Percentiles rank a stretch among this genome's conserved stretches.
Evolutionary conservation across 257 asterid species (phyloP).

Genomic region (Agastache rugosa): DNA sequence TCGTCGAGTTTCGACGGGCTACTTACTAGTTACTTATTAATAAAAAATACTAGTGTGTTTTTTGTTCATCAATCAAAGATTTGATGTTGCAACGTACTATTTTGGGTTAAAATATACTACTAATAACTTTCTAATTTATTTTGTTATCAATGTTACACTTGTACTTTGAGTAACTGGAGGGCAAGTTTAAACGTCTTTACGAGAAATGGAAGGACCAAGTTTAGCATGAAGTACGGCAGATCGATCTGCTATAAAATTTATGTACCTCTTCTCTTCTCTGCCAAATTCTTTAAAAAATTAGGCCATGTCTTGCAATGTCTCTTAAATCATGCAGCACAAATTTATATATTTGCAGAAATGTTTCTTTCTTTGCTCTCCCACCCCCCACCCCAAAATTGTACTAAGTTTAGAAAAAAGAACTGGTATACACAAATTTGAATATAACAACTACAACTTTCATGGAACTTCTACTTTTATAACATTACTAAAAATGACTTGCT

Average conservation of each 20-base stretch:
- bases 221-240: background rate
- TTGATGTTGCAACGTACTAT: background rate
- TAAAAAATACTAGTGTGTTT: too few relatives aligned
- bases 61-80: too few relatives aligned
- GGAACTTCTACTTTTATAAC: conserved; percentile 37
- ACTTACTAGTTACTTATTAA: too few relatives aligned
- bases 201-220: background rate
- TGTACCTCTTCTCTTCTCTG: too few relatives aligned
- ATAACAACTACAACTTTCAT: background rate
- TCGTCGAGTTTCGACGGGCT: too few relatives aligned
- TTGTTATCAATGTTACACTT: too few relatives aligned
- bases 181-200: background rate
- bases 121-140: too few relatives aligned
- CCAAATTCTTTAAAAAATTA: too few relatives aligned
- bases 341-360: background rate
- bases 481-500: conserved; percentile 14
- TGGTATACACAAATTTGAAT: conserved; percentile 36
- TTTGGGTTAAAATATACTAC: background rate
- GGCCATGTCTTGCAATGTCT: background rate
- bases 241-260: background rate
- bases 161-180: too few relatives aligned
- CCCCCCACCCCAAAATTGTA: too few relatives aligned
- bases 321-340: background rate
- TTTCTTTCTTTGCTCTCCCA: background rate
- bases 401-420: conserved; percentile 6